Evolutionary conservation across 176 grass and related monocot genomes (phyloP), one percentile per base, ranked within the genome.

Genomic region (Oryza australiensis): DNA sequence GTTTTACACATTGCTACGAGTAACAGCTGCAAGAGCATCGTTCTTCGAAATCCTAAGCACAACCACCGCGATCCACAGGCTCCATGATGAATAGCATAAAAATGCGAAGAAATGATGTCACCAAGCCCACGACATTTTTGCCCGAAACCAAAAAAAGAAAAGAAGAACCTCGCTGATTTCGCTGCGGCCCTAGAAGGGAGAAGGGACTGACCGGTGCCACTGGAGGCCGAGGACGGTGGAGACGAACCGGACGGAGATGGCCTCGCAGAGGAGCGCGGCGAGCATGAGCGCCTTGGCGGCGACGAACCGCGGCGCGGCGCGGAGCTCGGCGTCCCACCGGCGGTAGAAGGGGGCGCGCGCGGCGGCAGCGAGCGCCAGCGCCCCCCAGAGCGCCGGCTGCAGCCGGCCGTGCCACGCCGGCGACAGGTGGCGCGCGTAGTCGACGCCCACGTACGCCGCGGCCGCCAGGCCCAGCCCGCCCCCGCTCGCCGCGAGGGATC

Each of bases 231-330:
- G 87, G 16, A 98, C 95, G 13, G 88, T 80, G 51, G 92, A 91
- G 57, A 95, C 95, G 78, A 87, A 98, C 13, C 92, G 84, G 22
- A 98, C 92, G 15, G 90, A 95, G 78, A 98, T 55, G 83, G 86
- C 86, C 74, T 98, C 95, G 48, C 80, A 95, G 30, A 98, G 86
- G 38, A 91, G 77, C 22, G 92, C 82, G 22, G 80, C 65, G 70
- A 98, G 82, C 89, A 98, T 84, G 88, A 98, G 88, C 34, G 74
- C 69, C 24, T 95, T 71, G 32, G 95, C 87, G 41, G 77, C 92
- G 45, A 98, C 76, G 78, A 98, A 98, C 65, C 88, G 82, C 18
- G 89, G 68, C 15, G 88, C 92, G 16, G 84, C 70, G 10, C 90
- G 90, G 4, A 98, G 84, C 90, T 98, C 95, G 12, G 84, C 59